Conservation (phyloP, 2,329 filamentous ascomycete species). For the Domatiomyces globalis region DNA sequence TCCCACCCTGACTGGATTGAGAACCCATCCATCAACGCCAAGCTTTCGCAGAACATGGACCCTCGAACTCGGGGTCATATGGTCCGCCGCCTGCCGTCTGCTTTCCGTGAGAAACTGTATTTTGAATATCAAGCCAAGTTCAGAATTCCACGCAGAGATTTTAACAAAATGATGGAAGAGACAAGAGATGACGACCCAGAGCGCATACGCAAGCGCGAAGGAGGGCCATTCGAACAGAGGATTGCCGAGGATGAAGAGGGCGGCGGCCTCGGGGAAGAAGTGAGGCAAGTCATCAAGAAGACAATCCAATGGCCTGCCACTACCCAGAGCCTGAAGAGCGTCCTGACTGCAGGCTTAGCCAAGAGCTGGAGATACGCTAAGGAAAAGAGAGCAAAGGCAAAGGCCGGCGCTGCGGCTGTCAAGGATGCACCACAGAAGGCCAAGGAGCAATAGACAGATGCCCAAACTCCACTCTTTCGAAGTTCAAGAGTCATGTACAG, state of each 20-base stretch:
- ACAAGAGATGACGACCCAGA: slow-evolving; percentile 51
- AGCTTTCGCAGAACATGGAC: slow-evolving; percentile 80
- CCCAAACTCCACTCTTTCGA: background rate
- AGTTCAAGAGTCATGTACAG: background rate
- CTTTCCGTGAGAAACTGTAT: slow-evolving; percentile 80
- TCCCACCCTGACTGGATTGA: slow-evolving; percentile 48
- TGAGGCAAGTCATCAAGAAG: slow-evolving; percentile 64
- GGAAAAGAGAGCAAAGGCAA: slow-evolving; percentile 53
- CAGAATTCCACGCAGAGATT: slow-evolving; percentile 68
- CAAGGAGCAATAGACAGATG: background rate
- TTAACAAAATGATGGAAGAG: slow-evolving; percentile 70
- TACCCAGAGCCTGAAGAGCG: slow-evolving; percentile 70
- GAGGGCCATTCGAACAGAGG: slow-evolving; percentile 70
- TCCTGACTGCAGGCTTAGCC: slow-evolving; percentile 60
- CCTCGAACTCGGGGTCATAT: slow-evolving; percentile 84
- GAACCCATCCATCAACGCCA: slow-evolving; percentile 49
- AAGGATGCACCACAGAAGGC: background rate
- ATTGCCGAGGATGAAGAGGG: slow-evolving; percentile 57
- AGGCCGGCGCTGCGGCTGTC: slow-evolving; percentile 11
- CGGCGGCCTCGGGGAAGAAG: slow-evolving; percentile 50
- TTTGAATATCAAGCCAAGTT: slow-evolving; percentile 91
- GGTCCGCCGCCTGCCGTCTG: slow-evolving; percentile 76
- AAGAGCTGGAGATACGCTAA: slow-evolving; percentile 60
- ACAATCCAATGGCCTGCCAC: slow-evolving; percentile 90
- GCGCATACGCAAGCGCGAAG: slow-evolving; percentile 58